phyloP scores from a whole-genome alignment of 1,284 basidiomycete species.

The Cronartium quercuum region DNA sequence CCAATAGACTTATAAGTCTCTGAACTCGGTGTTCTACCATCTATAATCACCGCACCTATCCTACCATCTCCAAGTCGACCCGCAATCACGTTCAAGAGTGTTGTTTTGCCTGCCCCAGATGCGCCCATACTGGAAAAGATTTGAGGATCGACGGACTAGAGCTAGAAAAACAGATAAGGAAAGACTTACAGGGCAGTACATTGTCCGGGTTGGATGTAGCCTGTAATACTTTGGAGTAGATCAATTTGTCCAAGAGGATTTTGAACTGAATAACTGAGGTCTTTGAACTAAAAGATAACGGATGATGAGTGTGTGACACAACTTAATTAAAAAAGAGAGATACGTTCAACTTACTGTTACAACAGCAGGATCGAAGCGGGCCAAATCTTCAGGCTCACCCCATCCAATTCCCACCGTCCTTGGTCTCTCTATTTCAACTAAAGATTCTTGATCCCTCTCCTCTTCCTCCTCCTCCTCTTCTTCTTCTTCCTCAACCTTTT shows the following conservation, averaged over 20 bases:
- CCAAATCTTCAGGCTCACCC: background rate
- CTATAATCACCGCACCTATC: constrained; percentile 21
- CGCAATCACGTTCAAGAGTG: constrained; percentile 26
- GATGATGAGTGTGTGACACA: too few species aligned
- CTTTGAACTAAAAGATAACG: background rate
- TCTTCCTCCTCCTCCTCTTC: background rate
- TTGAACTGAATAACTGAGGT: constrained; percentile 19
- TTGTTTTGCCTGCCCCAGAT: constrained; percentile 35
- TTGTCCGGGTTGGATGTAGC: constrained; percentile 37
- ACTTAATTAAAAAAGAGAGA: too few species aligned
- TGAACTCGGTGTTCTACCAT: constrained; percentile 19
- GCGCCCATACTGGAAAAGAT: constrained; percentile 24
- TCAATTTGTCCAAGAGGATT: background rate
- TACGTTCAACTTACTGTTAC: constrained; percentile 22
- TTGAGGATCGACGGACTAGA: background rate
- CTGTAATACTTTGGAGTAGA: constrained; percentile 22
- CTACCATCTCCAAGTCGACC: constrained; percentile 11
- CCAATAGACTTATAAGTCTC: constrained; percentile 32
- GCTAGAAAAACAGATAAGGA: background rate
- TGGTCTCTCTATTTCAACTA: background rate
- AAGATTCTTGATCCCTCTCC: too few species aligned
- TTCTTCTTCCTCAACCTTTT: background rate
- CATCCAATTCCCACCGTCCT: background rate
- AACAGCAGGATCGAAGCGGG: constrained; percentile 29
- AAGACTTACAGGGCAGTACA: constrained; percentile 37